A percentile compares a stretch with the other conserved stretches of the same genome.
These are phyloP conservation scores for Peronospora tabacina DNA, from an alignment of 352 stramenopile species.

Conservation along the genomic window DNA sequence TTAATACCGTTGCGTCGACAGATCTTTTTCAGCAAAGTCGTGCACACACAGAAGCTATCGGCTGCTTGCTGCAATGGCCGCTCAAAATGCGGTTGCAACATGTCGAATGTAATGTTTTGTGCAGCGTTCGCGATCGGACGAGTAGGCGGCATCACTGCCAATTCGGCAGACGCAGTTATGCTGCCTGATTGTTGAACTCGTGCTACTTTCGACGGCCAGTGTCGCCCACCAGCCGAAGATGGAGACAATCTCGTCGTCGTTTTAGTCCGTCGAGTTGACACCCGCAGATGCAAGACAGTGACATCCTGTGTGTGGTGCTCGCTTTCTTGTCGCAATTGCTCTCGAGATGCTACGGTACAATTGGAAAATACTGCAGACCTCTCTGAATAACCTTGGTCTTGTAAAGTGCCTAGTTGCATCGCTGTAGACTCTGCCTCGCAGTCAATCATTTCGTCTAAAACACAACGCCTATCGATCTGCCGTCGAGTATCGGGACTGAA, in stretches of 20 bases:
- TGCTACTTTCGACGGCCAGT: constrained; percentile 3
- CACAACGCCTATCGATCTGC: constrained; percentile 21
- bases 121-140: constrained; percentile 42
- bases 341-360: not conserved
- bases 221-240: constrained; percentile 9
- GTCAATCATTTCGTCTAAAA: constrained; percentile 21
- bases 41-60: constrained; percentile 52
- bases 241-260: constrained; percentile 28
- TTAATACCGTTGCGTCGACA: constrained; percentile 52
- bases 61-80: constrained; percentile 44
- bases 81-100: constrained; percentile 55
- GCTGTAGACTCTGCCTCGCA: constrained; percentile 11
- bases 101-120: constrained; percentile 42
- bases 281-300: constrained; percentile 2
- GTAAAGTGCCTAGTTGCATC: constrained; percentile 1
- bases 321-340: constrained; percentile 2
- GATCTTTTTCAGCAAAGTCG: constrained; percentile 64
- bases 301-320: not conserved
- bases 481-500: constrained; percentile 3
- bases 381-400: constrained; percentile 7
- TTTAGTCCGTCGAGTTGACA: constrained; percentile 22
- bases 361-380: not conserved
- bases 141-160: constrained; percentile 1
- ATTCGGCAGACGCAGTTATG: not conserved
- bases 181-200: not conserved